phyloP scores from a whole-genome alignment of 2,329 filamentous ascomycete genomes.

The Pseudogymnoascus pannorum region DNA sequence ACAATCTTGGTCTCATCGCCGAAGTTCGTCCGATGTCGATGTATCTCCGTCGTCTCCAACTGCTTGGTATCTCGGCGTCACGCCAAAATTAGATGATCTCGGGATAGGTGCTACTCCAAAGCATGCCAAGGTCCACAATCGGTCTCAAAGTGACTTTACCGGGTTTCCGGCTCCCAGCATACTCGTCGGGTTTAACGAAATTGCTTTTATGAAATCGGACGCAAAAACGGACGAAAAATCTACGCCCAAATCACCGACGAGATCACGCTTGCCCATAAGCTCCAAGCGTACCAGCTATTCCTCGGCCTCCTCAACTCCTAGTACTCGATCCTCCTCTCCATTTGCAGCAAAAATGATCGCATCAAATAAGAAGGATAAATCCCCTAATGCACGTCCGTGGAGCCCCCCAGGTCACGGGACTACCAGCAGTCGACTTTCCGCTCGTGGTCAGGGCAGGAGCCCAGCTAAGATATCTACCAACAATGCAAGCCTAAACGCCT shows the following conservation, averaged over 20 bases:
- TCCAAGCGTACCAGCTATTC: slow-evolving; percentile 31
- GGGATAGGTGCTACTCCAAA: slow-evolving; percentile 20
- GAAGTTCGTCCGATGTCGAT: slow-evolving; percentile 50
- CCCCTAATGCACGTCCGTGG: slow-evolving; percentile 22
- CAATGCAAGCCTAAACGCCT: slow-evolving; percentile 60
- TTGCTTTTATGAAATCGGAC: not conserved
- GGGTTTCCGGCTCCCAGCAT: slow-evolving; percentile 22
- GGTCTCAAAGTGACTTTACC: slow-evolving; percentile 56
- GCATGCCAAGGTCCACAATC: slow-evolving; percentile 36
- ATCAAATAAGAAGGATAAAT: slow-evolving; percentile 30
- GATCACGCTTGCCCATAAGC: slow-evolving; percentile 23
- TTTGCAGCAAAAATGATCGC: slow-evolving; percentile 38
- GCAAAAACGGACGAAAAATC: not conserved
- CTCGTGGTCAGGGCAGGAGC: slow-evolving; percentile 20
- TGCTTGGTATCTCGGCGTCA: slow-evolving; percentile 52
- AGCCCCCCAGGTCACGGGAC: slow-evolving; percentile 20
- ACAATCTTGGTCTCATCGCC: slow-evolving; percentile 39
- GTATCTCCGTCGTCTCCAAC: slow-evolving; percentile 57
- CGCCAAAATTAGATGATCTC: slow-evolving; percentile 36
- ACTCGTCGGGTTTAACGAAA: not conserved
- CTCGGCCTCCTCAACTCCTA: slow-evolving; percentile 41
- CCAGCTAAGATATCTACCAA: slow-evolving; percentile 24
- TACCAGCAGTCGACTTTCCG: slow-evolving; percentile 28
- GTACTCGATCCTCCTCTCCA: slow-evolving; percentile 51
- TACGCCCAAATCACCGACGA: slow-evolving; percentile 2